A percentile compares a stretch with the other conserved stretches of the same genome.
Conservation (phyloP, 73 alveolate genomes). For the Vitrella brassicaformis region DNA sequence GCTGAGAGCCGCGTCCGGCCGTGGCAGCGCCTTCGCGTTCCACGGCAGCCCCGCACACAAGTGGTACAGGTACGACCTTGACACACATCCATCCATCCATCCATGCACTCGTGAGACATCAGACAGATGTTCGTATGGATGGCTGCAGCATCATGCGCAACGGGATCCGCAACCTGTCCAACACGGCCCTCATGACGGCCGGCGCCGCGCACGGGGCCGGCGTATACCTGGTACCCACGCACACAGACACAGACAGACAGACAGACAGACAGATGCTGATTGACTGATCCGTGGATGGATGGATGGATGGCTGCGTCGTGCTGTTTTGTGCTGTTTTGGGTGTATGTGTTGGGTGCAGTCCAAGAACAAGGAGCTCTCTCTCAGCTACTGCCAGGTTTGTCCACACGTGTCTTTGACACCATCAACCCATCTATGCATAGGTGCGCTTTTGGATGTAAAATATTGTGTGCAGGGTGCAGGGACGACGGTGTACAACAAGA, state of each 20-base stretch:
- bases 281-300: neutral
- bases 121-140: too few relatives aligned
- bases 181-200: constrained; percentile 55
- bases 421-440: too few relatives aligned
- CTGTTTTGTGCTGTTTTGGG: neutral
- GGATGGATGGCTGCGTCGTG: neutral
- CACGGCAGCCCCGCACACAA: constrained; percentile 53
- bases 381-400: too few relatives aligned
- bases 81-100: too few relatives aligned
- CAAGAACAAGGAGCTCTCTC: too few relatives aligned
- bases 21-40: constrained; percentile 45
- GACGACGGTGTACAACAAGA: too few relatives aligned
- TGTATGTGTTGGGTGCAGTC: neutral
- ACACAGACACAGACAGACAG: neutral
- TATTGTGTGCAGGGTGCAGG: too few relatives aligned
- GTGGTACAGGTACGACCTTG: too few relatives aligned
- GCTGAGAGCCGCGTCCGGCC: too few relatives aligned
- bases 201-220: constrained; percentile 68
- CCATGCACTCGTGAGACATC: too few relatives aligned
- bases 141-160: constrained; percentile 43
- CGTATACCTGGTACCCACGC: constrained; percentile 2
- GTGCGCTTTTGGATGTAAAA: too few relatives aligned
- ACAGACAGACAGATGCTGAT: neutral
- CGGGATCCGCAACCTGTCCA: constrained; percentile 50
- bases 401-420: too few relatives aligned